Percentiles rank a stretch among this genome's conserved stretches.
Conservation (phyloP, 176 grass and related monocot species). For the Rhynchospora pubera region DNA sequence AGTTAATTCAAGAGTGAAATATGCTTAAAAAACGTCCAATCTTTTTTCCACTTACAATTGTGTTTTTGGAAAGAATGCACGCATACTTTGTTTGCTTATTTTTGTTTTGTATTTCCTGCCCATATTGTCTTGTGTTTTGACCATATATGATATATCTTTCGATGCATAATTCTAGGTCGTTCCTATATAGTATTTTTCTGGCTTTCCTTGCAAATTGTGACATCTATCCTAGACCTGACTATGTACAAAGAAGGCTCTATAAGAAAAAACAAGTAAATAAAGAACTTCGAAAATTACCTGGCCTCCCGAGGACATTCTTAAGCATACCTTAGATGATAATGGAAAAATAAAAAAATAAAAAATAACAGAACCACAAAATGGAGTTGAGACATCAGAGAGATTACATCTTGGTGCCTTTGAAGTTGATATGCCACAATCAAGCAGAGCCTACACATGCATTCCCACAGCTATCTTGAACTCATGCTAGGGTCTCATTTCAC, state of each 20-base stretch:
- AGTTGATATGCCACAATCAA: not conserved
- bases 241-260: not conserved
- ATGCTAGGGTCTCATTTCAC: not conserved
- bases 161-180: no score
- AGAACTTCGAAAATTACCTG: not conserved
- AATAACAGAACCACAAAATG: not conserved
- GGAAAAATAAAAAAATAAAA: not conserved
- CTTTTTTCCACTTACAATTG: no score
- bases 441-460: slow-evolving; percentile 15
- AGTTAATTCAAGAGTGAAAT: no score
- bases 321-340: not conserved
- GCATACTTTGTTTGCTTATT: no score
- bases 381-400: not conserved
- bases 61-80: no score
- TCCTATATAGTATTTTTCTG: no score
- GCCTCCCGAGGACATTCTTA: not conserved
- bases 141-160: no score
- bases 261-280: not conserved
- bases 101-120: no score
- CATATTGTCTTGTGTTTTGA: no score
- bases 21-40: no score
- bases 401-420: not conserved
- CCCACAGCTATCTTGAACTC: slow-evolving; percentile 21
- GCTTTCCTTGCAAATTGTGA: no score
- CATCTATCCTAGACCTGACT: no score